Evolutionary conservation across 208 protist species (phyloP), one percentile per base, ranked within the genome.

Genomic region (Zelonia costaricensis): DNA sequence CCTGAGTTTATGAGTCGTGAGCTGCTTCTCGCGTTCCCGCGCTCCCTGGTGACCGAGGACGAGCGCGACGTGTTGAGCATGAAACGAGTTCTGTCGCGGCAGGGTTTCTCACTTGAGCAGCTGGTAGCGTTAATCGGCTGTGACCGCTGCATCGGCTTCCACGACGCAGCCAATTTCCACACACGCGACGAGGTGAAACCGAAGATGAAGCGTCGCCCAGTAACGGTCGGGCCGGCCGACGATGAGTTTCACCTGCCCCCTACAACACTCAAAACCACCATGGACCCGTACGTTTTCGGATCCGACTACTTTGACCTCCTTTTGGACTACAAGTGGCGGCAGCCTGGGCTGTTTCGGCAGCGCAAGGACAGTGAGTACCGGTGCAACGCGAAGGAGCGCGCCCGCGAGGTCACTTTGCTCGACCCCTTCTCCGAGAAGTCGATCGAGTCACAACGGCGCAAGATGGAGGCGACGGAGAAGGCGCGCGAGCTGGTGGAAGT

Each of bases 211-310:
- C 69, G 73, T 3, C 62, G 47, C 7, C 73, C 69, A 1, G 54
- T 48, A 25, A 28, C 67, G 4, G 53, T 73, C 16, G 81, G 75
- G 1, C 82, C 82, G 0, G 59, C 52, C 20, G 69, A 68, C 36
- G 78, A 86, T 35, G 66, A 80, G 43, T 82, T 83, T 55, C 71
- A 79, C 38, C 38, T 86, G 18, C 81, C 83, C 1, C 72, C 82
- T 25, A 84, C 62, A 5, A 44, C 74, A 15, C 64, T 84, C 13
- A 92, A 95, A 49, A 89, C 80, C 39, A 91, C 89, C 0, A 69
- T 90, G 36, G 86, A 95, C 53, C 89, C 89, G 5, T 95, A 93
- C 62, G 84, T 93, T 3, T 93, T 95, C 78, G 86, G 84, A 18
- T 77, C 77, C 10, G 84, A 93, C 42, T 95, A 95, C 54, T 95